Conservation (phyloP, 2,329 filamentous ascomycete genomes). For the Aaosphaeria pasadenensis region DNA sequence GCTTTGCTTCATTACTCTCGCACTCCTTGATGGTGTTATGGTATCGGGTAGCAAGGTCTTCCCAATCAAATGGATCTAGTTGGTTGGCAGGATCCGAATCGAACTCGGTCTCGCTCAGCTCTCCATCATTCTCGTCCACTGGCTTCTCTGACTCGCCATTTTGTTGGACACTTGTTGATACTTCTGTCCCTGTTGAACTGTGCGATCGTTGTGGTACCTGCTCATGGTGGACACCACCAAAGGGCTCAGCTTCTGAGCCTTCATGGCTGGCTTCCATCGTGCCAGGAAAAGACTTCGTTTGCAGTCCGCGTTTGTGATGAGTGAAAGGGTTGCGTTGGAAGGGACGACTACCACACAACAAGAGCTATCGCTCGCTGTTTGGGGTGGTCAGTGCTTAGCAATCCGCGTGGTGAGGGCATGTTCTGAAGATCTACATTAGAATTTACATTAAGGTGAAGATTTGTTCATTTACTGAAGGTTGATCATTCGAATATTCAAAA, state of each 20-base stretch:
- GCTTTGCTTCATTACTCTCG: conserved; percentile 60
- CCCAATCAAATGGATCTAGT: conserved; percentile 68
- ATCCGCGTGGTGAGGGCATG: background rate
- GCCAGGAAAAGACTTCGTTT: background rate
- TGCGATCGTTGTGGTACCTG: conserved; percentile 3
- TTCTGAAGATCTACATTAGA: background rate
- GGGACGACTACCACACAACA: background rate
- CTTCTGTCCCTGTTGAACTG: conserved; percentile 22
- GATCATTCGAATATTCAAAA: background rate
- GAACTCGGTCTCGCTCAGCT: conserved; percentile 7
- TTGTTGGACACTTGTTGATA: conserved; percentile 12
- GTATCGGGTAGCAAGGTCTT: conserved; percentile 69
- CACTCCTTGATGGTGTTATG: conserved; percentile 62
- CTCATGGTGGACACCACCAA: background rate
- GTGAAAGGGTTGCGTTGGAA: background rate
- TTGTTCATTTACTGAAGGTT: background rate
- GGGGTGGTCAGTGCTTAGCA: background rate
- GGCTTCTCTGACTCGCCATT: conserved; percentile 3
- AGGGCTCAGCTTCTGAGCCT: conserved; percentile 9
- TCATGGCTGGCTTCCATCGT: background rate
- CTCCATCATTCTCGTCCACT: conserved; percentile 7
- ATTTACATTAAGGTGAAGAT: conserved; percentile 4
- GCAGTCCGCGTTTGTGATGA: background rate
- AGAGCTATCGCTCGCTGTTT: background rate
- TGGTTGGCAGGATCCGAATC: conserved; percentile 23